phyloP scores from a whole-genome alignment of 352 stramenopile species.

The Phytophthora capsici region DNA sequence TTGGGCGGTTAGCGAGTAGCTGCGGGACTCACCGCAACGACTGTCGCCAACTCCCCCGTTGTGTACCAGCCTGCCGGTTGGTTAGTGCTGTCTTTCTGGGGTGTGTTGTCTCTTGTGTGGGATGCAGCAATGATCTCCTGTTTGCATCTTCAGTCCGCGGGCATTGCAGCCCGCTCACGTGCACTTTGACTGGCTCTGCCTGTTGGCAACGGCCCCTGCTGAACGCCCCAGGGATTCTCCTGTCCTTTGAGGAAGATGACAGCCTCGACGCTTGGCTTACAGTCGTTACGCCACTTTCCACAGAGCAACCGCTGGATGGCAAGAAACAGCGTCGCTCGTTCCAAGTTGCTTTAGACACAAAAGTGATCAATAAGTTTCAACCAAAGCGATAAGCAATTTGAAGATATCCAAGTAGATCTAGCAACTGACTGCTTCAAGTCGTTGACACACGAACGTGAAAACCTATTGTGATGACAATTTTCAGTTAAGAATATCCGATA shows the following conservation, averaged over 20 bases:
- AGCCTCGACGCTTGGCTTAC: conserved; percentile 34
- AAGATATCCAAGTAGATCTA: neutral
- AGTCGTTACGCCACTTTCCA: conserved; percentile 33
- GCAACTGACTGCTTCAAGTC: conserved; percentile 13
- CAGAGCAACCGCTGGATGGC: conserved; percentile 13
- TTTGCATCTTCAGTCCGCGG: conserved; percentile 15
- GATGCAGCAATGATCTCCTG: conserved; percentile 18
- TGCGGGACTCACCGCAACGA: conserved; percentile 33
- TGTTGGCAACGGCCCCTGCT: conserved; percentile 32
- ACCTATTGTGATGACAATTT: conserved; percentile 19
- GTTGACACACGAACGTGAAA: conserved; percentile 23
- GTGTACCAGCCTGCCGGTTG: conserved; percentile 28
- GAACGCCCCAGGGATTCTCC: conserved; percentile 18
- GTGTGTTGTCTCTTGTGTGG: conserved; percentile 27
- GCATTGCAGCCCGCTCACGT: conserved; percentile 9
- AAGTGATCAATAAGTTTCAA: too few species aligned
- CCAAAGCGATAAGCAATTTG: too few species aligned
- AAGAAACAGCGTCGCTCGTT: conserved; percentile 28
- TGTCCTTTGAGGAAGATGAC: neutral
- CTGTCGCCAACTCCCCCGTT: conserved; percentile 16
- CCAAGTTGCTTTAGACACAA: conserved; percentile 10
- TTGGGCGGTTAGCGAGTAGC: conserved; percentile 16
- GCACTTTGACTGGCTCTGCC: conserved; percentile 24
- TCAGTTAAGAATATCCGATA: conserved; percentile 14
- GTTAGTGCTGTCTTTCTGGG: conserved; percentile 21